Base-by-base conservation (phyloP, 2,329 filamentous ascomycete genomes). In the Aspergillus sojae region DNA sequence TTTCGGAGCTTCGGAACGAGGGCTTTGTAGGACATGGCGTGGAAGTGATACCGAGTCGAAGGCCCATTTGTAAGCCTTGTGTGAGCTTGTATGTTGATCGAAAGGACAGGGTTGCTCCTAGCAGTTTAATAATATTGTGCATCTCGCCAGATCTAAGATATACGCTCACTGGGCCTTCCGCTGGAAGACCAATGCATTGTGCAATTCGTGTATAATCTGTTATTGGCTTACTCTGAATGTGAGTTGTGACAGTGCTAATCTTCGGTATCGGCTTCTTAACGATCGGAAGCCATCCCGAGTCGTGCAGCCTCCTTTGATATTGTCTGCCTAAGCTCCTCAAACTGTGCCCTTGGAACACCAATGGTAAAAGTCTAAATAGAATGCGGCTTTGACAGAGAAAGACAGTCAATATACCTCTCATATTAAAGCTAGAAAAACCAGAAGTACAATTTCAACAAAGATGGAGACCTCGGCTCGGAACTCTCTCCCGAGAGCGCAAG, bases 401-500 rank as follows among this genome's bases (percentile, higher is more conserved):
- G 2, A 32, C 0, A 5, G 0, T 36, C 12, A 3, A 5, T 14
- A 12, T 14, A 14, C 1, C 11, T 14, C 12, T 36, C 5, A 5
- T 36, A 5, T 4, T 14, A 5, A 12, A 1, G 11, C 12, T 36
- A 36, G 34, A 14, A 14, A 14, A 14, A 1, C 34, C 34, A 14
- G 12, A 2, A 36, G 34, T 9, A 36, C 14, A 0, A 14, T 36
- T 7, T 36, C 12, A 3, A 36, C 6, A 7, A 36, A 36, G 34
- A 36, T 36, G 1, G 34, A 5, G 14, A 5, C 5, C 14, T 16
- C 34, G 34, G 34, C 16, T 36, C 34, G 34, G 34, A 36, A 36
- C 34, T 16, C 34, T 16, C 34, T 16, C 34, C 14, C 34, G 34
- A 36, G 14, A 16, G 14, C 5, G 34, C 34, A 34, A 34, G 10